Evolutionary conservation across 768 basidiomycete genomes (phyloP).

Genomic region (Russula dissimulans): DNA sequence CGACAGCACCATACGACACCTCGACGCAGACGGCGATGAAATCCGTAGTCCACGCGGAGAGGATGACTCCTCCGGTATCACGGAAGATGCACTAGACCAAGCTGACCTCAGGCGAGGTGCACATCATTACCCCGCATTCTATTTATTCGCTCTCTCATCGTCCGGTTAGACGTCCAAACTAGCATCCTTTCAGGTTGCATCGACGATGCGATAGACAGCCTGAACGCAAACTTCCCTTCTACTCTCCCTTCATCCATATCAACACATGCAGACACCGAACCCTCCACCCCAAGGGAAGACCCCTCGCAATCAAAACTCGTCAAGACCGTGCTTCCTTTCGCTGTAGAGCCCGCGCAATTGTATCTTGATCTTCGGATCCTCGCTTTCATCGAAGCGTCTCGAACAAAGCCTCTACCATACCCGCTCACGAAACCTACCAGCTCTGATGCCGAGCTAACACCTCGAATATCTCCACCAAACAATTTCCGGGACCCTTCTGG

Average conservation of each 20-base stretch:
- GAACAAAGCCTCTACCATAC: constrained; percentile 55
- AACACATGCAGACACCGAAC: background rate
- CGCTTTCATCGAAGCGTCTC: constrained; percentile 78
- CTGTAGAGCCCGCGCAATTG: constrained; percentile 67
- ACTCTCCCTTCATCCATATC: constrained; percentile 39
- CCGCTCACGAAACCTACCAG: constrained; percentile 17
- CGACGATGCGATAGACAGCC: constrained; percentile 53
- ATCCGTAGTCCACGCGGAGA: constrained; percentile 28
- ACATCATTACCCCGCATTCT: background rate
- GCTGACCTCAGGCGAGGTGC: constrained; percentile 13
- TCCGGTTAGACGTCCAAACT: constrained; percentile 50
- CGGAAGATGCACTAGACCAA: constrained; percentile 11
- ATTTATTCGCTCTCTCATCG: background rate
- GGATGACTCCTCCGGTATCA: constrained; percentile 18
- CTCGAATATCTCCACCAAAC: constrained; percentile 11
- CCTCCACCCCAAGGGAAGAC: constrained; percentile 8
- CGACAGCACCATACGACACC: constrained; percentile 51
- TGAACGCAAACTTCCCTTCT: constrained; percentile 66
- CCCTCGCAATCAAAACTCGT: constrained; percentile 28
- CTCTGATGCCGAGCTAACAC: constrained; percentile 13
- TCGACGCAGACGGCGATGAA: constrained; percentile 67
- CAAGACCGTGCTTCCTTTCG: constrained; percentile 48
- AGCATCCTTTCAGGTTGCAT: constrained; percentile 71
- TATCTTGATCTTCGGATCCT: constrained; percentile 80
- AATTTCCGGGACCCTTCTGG: constrained; percentile 23